Base-by-base conservation (phyloP, 805 yeast species). In the Saccharomycopsis oosterbeekiorum region DNA sequence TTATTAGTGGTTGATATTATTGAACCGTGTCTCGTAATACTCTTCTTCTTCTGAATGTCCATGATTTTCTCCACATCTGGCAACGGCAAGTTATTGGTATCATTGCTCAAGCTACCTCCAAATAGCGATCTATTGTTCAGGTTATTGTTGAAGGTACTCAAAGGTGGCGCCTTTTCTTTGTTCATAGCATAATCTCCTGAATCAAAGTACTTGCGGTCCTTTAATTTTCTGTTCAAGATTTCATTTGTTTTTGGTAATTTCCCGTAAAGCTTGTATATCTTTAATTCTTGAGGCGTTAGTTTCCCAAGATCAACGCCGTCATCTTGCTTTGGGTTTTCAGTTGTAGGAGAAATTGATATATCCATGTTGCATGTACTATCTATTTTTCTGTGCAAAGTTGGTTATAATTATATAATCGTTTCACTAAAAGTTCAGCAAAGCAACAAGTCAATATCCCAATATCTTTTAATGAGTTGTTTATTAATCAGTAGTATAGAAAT, bases 181-280 rank as follows among this genome's bases (percentile, higher is more conserved):
- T 84, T 88, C 80, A 91, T 81, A 11, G 97, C 97, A 72, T 91
- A 91, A 73, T 91, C 97, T 10, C 97, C 97, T 64, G 96, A 87
- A 70, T 91, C 97, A 69, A 91, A 92, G 73, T 88, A 91, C 75
- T 90, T 92, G 68, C 96, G 83, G 65, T 91, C 97, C 73, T 88
- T 88, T 68, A 89, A 75, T 70, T 87, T 89, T 64, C 86, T 82
- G 58, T 86, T 80, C 58, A 91, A 77, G 21, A 91, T 76, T 65
- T 90, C 96, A 61, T 86, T 85, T 61, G 83, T 85, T 34, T 91
- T 81, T 26, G 97, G 97, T 57, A 91, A 75, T 70, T 85, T 88
- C 37, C 97, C 97, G 72, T 92, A 91, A 76, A 91, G 74, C 68
- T 82, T 84, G 73, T 84, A 86, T 24, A 92, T 76, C 64, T 84